These are phyloP conservation scores for Tricholoma matsutake DNA, from an alignment of 768 basidiomycete genomes.

Conservation along the genomic window DNA sequence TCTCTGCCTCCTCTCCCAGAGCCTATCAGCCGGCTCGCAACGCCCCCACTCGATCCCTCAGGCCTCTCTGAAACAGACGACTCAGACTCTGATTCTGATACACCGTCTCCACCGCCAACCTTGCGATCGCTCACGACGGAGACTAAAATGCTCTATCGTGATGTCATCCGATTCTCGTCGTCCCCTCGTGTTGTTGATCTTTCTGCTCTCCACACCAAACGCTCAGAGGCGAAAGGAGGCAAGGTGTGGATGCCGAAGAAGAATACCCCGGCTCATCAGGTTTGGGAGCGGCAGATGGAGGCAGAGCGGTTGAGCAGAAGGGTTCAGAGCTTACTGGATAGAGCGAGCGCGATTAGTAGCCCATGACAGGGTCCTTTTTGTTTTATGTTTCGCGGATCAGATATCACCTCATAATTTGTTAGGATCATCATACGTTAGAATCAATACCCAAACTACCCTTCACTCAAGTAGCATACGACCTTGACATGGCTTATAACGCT, in stretches of 20 bases:
- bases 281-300: slow-evolving; percentile 73
- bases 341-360: slow-evolving; percentile 45
- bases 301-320: slow-evolving; percentile 68
- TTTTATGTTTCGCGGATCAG: background rate
- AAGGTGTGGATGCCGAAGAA: slow-evolving; percentile 79
- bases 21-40: slow-evolving; percentile 45
- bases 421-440: background rate
- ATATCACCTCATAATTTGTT: background rate
- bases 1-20: slow-evolving; percentile 63
- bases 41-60: slow-evolving; percentile 68
- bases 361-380: slow-evolving; percentile 14
- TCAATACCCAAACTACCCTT: too few species aligned
- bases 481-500: too few species aligned
- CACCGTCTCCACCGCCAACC: slow-evolving; percentile 43
- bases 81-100: slow-evolving; percentile 50
- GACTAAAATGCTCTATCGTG: slow-evolving; percentile 83
- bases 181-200: slow-evolving; percentile 86
- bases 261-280: slow-evolving; percentile 77
- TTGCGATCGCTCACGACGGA: slow-evolving; percentile 73
- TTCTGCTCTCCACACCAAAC: slow-evolving; percentile 51
- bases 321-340: slow-evolving; percentile 68
- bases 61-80: slow-evolving; percentile 67
- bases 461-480: too few species aligned
- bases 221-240: slow-evolving; percentile 45
- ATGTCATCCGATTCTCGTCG: slow-evolving; percentile 83